These are phyloP conservation scores for Ascochyta clinopodiicola DNA, from an alignment of 2,329 filamentous ascomycete species.

Conservation along the genomic window DNA sequence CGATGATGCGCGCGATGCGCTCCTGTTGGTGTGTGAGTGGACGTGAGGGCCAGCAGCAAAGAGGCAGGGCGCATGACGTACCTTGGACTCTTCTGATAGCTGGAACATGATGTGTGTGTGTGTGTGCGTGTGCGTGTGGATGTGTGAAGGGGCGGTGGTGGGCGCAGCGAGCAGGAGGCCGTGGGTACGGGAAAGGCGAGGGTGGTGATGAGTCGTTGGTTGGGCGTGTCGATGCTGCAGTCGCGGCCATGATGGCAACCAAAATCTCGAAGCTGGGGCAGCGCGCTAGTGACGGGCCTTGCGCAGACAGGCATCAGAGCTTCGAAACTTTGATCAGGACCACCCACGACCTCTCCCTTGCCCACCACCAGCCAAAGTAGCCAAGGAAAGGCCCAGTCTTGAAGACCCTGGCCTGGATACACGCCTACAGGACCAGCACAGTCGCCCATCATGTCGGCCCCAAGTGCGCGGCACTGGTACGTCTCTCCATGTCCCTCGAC, in stretches of 20 bases:
- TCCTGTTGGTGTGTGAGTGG: conserved; percentile 66
- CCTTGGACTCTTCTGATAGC: conserved; percentile 98
- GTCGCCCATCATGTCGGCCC: conserved; percentile 60
- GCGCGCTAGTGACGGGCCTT: conserved; percentile 20
- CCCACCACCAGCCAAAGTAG: too few relatives aligned
- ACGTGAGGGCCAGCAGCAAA: neutral
- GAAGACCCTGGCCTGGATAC: too few relatives aligned
- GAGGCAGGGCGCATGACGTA: conserved; percentile 47
- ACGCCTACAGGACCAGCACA: too few relatives aligned
- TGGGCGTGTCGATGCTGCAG: neutral
- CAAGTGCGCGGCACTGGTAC: conserved; percentile 76
- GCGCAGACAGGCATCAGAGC: conserved; percentile 18
- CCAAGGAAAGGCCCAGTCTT: too few relatives aligned
- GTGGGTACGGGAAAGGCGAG: conserved; percentile 4
- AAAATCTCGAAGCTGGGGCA: conserved; percentile 30
- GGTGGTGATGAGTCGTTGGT: conserved; percentile 17
- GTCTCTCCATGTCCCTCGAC: conserved; percentile 21
- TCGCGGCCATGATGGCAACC: conserved; percentile 19
- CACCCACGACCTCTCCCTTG: too few relatives aligned
- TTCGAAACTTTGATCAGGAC: conserved; percentile 28
- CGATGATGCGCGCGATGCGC: conserved; percentile 96
- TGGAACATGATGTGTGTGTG: conserved; percentile 54
- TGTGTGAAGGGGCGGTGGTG: neutral
- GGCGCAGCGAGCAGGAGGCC: neutral
- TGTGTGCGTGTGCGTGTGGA: conserved; percentile 27